A percentile compares a stretch with the other conserved stretches of the same genome.
Evolutionary conservation across 352 stramenopile genomes (phyloP).

Genomic region (Aphanomyces astaci): DNA sequence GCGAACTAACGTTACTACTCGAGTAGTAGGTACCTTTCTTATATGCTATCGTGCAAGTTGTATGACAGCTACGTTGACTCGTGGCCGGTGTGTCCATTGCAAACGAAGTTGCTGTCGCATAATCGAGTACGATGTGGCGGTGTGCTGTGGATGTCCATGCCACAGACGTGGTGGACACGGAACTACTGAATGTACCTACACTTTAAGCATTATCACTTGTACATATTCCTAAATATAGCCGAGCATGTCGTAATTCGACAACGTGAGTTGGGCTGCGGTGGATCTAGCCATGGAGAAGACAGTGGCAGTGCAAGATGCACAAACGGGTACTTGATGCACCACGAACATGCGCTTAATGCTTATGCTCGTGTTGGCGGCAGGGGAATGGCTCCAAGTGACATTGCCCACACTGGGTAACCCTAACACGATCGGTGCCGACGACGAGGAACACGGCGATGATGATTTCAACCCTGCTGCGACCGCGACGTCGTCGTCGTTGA

Average conservation of each 20-base stretch:
- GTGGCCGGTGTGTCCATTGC: too few species aligned
- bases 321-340: slow-evolving; percentile 7
- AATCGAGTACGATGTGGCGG: too few species aligned
- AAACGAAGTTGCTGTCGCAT: too few species aligned
- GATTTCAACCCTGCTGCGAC: neutral
- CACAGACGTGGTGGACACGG: too few species aligned
- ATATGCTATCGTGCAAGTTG: too few species aligned
- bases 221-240: neutral
- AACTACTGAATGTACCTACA: too few species aligned
- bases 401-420: neutral
- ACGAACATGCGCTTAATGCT: neutral
- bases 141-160: neutral
- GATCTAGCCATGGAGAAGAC: neutral
- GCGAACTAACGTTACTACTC: too few species aligned
- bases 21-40: too few species aligned
- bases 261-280: neutral
- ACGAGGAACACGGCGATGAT: neutral
- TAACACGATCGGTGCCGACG: neutral
- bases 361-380: neutral
- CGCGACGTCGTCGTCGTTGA: neutral
- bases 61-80: too few species aligned
- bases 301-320: slow-evolving; percentile 1
- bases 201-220: too few species aligned
- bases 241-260: neutral
- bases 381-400: slow-evolving; percentile 13